Evolutionary conservation across 371 early-diverging fungal species (phyloP).

Genomic region (Entomophthora muscae): DNA sequence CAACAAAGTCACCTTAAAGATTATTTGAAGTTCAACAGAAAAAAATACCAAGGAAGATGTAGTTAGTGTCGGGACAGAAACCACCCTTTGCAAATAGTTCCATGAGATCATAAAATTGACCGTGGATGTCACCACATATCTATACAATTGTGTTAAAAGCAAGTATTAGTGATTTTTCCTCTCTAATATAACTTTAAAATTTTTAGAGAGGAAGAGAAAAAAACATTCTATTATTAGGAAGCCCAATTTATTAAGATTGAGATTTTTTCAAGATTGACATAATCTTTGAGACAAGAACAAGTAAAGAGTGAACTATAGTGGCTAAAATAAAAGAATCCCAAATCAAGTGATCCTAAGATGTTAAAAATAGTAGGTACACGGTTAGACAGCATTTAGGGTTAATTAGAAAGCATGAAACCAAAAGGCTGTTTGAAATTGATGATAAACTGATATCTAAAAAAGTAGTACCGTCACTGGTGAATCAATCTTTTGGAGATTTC

Average conservation of each 20-base stretch:
- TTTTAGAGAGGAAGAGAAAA: not conserved
- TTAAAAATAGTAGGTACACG: conserved; percentile 64
- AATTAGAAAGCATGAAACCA: not conserved
- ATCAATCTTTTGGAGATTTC: not conserved
- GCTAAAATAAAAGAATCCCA: not conserved
- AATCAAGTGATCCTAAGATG: conserved; percentile 13
- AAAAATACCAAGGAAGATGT: conserved; percentile 80
- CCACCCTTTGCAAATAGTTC: conserved; percentile 98
- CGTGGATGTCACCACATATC: conserved; percentile 98
- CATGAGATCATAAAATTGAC: conserved; percentile 98
- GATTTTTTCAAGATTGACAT: conserved; percentile 67
- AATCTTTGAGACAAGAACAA: not conserved
- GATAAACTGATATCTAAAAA: not conserved
- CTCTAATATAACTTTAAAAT: not conserved
- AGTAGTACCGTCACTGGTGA: conserved; percentile 6
- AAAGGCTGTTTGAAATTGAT: not conserved
- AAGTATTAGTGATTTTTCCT: not conserved
- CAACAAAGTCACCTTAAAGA: conserved; percentile 91
- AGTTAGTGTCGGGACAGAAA: conserved; percentile 95
- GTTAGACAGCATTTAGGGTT: not conserved
- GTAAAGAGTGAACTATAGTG: not conserved
- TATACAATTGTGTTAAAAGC: not conserved
- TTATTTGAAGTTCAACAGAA: not conserved
- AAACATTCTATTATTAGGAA: not conserved
- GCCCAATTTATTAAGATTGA: not conserved